Percentiles rank a stretch among this genome's conserved stretches.
Conservation (phyloP, 1,139 yeast genomes). For the Taphrina communis region DNA sequence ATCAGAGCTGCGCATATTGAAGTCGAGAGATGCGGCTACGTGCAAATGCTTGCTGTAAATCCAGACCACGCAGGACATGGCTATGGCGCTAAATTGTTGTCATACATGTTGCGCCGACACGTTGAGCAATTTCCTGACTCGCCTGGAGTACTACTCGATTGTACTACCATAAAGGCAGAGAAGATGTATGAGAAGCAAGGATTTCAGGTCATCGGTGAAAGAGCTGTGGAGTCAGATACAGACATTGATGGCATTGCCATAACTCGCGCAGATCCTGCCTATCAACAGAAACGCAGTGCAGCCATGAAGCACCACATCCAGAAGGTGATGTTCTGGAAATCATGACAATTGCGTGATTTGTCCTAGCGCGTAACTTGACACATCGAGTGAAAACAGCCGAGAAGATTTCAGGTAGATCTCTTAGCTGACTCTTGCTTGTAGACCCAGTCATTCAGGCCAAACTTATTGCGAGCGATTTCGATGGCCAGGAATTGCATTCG, state of each 20-base stretch:
- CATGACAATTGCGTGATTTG: not conserved
- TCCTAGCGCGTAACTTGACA: not conserved
- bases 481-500: conserved; percentile 72
- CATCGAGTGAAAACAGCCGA: not conserved
- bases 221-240: not conserved
- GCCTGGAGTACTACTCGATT: conserved; percentile 5
- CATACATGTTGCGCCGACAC: not conserved
- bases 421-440: conserved; percentile 48
- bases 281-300: not conserved
- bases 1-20: conserved; percentile 1
- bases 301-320: not conserved
- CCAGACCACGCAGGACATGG: not conserved
- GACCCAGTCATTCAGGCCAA: conserved; percentile 92
- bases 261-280: not conserved
- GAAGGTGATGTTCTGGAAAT: conserved; percentile 4
- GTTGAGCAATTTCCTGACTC: not conserved
- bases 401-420: not conserved
- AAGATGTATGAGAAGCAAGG: conserved; percentile 11
- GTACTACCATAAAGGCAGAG: conserved; percentile 1
- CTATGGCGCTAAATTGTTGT: conserved; percentile 5
- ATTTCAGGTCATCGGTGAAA: conserved; percentile 3
- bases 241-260: not conserved
- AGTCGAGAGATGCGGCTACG: not conserved
- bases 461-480: conserved; percentile 90
- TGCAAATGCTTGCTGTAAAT: conserved; percentile 9